Evolutionary conservation across 2,329 filamentous ascomycete genomes (phyloP).

Genomic region (Diaporthe sp.): DNA sequence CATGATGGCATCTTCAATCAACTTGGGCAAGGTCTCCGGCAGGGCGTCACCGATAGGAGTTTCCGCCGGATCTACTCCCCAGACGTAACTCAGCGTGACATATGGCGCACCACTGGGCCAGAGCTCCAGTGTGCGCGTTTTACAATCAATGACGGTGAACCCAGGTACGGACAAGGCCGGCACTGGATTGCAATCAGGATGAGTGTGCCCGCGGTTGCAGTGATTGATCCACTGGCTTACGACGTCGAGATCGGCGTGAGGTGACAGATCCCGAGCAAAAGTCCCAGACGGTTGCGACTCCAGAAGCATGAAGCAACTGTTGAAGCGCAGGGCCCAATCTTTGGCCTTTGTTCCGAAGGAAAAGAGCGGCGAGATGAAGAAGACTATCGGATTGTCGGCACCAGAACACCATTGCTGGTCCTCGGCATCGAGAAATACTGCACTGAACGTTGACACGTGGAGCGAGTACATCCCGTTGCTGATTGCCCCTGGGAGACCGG

Average conservation of each 20-base stretch:
- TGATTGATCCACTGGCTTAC: constrained; percentile 27
- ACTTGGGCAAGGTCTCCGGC: constrained; percentile 1
- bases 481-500: not conserved
- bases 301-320: constrained; percentile 25
- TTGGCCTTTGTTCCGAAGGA: constrained; percentile 17
- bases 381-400: not conserved
- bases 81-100: constrained; percentile 34
- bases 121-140: not conserved
- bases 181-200: constrained; percentile 17
- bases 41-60: not conserved
- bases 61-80: constrained; percentile 7
- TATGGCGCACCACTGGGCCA: not conserved
- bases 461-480: constrained; percentile 2
- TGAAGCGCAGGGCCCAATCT: constrained; percentile 25
- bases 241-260: constrained; percentile 9
- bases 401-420: constrained; percentile 15
- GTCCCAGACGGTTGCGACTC: not conserved
- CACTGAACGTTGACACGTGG: constrained; percentile 24
- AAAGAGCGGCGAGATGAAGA: constrained; percentile 31
- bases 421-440: constrained; percentile 18
- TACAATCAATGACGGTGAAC: constrained; percentile 28
- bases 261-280: constrained; percentile 21
- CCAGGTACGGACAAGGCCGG: not conserved
- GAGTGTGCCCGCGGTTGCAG: constrained; percentile 24
- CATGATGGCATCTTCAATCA: constrained; percentile 27